Evolutionary conservation across 768 basidiomycete genomes (phyloP), one percentile per base, ranked within the genome.

Genomic region (Termitomyces sp.): DNA sequence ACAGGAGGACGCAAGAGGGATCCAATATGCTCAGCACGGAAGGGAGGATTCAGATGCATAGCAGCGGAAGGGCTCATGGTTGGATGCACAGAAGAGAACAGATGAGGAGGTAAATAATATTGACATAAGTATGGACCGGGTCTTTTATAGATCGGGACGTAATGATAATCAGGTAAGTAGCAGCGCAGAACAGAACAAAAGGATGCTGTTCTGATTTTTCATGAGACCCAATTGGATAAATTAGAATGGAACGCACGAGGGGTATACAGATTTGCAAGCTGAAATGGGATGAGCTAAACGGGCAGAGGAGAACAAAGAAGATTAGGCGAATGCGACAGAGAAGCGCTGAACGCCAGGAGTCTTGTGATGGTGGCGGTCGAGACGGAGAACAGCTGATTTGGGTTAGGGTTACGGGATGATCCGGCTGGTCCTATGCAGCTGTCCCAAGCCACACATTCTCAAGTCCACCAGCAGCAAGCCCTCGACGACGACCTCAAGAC

Each of bases 21-120:
- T 41, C 84, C 85, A 47, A 85, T 73, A 65, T 85, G 84, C 52
- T 85, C 84, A 43, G 76, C 79, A 50, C 78, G 74, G 57, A 71
- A 76, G 20, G 76, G 76, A 23, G 75, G 73, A 23, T 57, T 68
- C 50, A 70, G 51, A 57, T 67, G 71, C 36, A 73, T 60, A 38
- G 53, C 50, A 43, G 53, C 42, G 45, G 57, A 58, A 33, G 51
- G 46, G 46, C 60, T 56, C 64, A 64, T 65, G 54, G 57, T 39
- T 40, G 27, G n/a, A n/a, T n/a, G n/a, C n/a, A n/a, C n/a, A n/a
- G n/a, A n/a, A n/a, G n/a, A n/a, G n/a, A n/a, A 53, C 41, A 50
- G 56, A 56, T 52, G 25, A 43, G 50, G 11, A 36, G 50, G 23
- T 40, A 31, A 45, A 22, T 43, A n/a, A 47, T 36, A 55, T 47